phyloP scores from a whole-genome alignment of 805 yeast genomes.

The Teunomyces funiuensis region DNA sequence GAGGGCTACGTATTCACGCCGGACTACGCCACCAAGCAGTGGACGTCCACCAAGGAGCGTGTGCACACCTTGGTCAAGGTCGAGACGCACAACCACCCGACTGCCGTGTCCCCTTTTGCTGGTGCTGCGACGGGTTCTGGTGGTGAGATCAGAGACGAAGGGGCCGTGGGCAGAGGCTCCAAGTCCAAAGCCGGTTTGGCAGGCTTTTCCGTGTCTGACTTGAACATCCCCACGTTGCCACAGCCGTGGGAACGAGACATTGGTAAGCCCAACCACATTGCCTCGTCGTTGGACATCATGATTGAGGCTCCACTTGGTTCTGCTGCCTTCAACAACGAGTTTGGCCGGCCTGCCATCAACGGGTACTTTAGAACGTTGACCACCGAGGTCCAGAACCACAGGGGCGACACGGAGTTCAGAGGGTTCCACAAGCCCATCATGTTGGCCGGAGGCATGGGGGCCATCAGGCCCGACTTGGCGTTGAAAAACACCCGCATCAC shows the following conservation, averaged over 20 bases:
- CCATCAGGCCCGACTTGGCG: conserved; percentile 90
- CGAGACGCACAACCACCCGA: conserved; percentile 98
- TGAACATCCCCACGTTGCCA: conserved; percentile 75
- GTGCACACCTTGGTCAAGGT: conserved; percentile 93
- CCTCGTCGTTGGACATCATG: conserved; percentile 92
- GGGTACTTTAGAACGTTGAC: conserved; percentile 97
- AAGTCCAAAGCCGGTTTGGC: conserved; percentile 94
- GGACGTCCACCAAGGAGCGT: conserved; percentile 72
- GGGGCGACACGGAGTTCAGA: conserved; percentile 71
- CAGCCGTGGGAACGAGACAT: conserved; percentile 96
- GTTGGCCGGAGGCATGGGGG: conserved; percentile 99
- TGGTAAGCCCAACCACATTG: conserved; percentile 92
- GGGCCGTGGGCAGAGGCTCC: conserved; percentile 98
- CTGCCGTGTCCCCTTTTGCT: conserved; percentile 98
- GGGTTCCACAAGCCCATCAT: conserved; percentile 99
- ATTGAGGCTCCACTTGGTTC: conserved; percentile 96
- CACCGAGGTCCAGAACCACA: conserved; percentile 62
- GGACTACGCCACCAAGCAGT: conserved; percentile 64
- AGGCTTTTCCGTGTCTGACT: conserved; percentile 90
- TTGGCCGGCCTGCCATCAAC: conserved; percentile 95
- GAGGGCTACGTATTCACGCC: conserved; percentile 80
- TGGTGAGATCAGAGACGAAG: conserved; percentile 99
- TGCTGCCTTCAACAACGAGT: conserved; percentile 97
- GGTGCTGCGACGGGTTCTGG: conserved; percentile 99
- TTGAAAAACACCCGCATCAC: conserved; percentile 84